Evolutionary conservation across 2,329 filamentous ascomycete genomes (phyloP).

Genomic region (Macrophomina tecta): DNA sequence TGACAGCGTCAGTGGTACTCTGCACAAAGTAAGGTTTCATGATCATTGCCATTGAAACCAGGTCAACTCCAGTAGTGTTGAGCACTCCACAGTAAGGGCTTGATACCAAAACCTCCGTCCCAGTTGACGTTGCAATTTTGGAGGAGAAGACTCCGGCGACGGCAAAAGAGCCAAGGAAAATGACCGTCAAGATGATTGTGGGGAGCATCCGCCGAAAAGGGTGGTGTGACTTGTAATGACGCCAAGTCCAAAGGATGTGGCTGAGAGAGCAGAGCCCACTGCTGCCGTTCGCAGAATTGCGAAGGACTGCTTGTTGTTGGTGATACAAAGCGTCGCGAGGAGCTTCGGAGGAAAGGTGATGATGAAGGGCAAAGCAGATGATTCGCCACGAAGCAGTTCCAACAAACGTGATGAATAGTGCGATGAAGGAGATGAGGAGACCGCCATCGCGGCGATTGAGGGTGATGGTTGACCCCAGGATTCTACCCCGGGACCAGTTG

Average conservation of each 20-base stretch:
- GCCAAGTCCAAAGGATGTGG: background rate
- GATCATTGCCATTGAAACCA: background rate
- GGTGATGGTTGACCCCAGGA: too few species aligned
- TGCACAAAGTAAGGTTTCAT: background rate
- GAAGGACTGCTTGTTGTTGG: too few species aligned
- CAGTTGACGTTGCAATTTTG: conserved; percentile 15
- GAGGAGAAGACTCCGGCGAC: conserved; percentile 28
- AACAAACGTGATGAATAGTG: too few species aligned
- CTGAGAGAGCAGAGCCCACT: too few species aligned
- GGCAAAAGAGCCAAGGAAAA: conserved; percentile 14
- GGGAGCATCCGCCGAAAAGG: conserved; percentile 1
- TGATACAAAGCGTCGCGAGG: too few species aligned
- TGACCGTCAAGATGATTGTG: background rate
- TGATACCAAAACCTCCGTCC: conserved; percentile 20
- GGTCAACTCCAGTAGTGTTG: background rate
- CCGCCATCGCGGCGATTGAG: too few species aligned
- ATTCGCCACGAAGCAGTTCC: too few species aligned
- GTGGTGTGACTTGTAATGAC: background rate
- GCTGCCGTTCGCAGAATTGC: too few species aligned
- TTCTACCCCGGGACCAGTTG: too few species aligned
- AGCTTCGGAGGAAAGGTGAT: too few species aligned
- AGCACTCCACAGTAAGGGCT: background rate
- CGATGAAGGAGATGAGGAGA: too few species aligned
- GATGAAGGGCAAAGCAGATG: too few species aligned
- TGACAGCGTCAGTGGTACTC: background rate